Conservation (phyloP, 1,284 basidiomycete species). For the Sanguinoderma infundibulare region DNA sequence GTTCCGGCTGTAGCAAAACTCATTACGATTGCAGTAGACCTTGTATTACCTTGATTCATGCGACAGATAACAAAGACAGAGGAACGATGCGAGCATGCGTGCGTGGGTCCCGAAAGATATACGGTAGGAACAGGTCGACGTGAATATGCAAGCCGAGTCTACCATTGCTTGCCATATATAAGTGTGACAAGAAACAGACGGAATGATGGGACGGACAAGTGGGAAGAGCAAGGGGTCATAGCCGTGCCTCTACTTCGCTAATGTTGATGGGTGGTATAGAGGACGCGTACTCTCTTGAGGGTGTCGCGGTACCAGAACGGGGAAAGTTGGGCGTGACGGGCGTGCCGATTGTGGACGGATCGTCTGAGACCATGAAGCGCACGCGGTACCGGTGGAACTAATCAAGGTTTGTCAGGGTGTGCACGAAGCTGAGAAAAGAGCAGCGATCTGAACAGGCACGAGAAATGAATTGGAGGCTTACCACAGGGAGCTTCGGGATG, state of each 20-base stretch:
- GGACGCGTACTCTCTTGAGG: constrained; percentile 23
- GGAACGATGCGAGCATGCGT: not conserved
- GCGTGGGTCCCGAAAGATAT: constrained; percentile 1
- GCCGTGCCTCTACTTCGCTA: constrained; percentile 43
- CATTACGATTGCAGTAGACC: constrained; percentile 9
- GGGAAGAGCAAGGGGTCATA: constrained; percentile 6
- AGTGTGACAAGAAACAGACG: not conserved
- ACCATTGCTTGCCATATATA: constrained; percentile 14
- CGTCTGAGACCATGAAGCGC: constrained; percentile 67
- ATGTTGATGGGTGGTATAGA: constrained; percentile 36
- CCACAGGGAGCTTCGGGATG: constrained; percentile 95
- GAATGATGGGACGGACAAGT: not conserved
- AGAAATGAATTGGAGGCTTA: constrained; percentile 43
- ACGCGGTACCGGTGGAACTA: constrained; percentile 83
- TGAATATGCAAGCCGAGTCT: constrained; percentile 16
- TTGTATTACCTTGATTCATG: constrained; percentile 19
- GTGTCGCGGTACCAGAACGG: constrained; percentile 35
- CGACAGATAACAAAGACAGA: constrained; percentile 11
- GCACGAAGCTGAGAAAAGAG: constrained; percentile 1
- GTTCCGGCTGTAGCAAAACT: constrained; percentile 4
- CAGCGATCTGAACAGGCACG: too few species aligned
- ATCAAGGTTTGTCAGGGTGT: constrained; percentile 3
- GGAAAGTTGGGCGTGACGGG: constrained; percentile 61
- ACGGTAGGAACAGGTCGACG: not conserved
- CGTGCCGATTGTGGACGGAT: constrained; percentile 63